phyloP scores from a whole-genome alignment of 192 early-diverging fungal genomes.

The Borealophlyctis nickersoniae region DNA sequence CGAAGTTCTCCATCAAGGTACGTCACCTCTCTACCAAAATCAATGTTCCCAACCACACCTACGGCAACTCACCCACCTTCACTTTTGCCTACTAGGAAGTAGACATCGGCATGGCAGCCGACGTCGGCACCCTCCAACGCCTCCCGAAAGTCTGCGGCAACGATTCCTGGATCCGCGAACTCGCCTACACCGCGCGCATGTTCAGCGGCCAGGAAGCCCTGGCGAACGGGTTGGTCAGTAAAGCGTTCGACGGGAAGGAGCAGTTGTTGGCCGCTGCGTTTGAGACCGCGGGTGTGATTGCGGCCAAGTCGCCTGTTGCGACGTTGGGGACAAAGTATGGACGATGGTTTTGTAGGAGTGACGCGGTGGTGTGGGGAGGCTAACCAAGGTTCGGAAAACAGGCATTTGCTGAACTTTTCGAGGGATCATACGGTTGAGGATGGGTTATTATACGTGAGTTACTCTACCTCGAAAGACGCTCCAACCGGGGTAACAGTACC shows the following conservation, averaged over 20 bases:
- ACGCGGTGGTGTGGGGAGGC: neutral
- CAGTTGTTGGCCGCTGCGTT: slow-evolving; percentile 57
- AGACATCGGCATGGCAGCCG: slow-evolving; percentile 90
- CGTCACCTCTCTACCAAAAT: neutral
- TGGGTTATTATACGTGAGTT: slow-evolving; percentile 83
- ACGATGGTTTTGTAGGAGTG: neutral
- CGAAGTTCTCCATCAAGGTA: slow-evolving; percentile 81
- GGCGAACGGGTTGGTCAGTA: slow-evolving; percentile 57
- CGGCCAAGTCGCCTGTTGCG: slow-evolving; percentile 86
- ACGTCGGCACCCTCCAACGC: slow-evolving; percentile 90
- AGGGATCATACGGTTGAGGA: slow-evolving; percentile 90
- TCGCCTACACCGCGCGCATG: slow-evolving; percentile 79
- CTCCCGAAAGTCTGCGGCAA: slow-evolving; percentile 88
- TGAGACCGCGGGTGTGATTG: slow-evolving; percentile 71
- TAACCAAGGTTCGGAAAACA: slow-evolving; percentile 5
- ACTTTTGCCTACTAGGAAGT: slow-evolving; percentile 56
- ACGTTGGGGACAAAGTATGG: slow-evolving; percentile 78
- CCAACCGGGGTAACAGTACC: too few relatives aligned
- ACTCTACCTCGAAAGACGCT: too few relatives aligned
- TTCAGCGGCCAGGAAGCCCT: slow-evolving; percentile 65
- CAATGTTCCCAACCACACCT: neutral
- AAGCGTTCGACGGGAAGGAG: slow-evolving; percentile 44
- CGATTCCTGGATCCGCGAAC: slow-evolving; percentile 84
- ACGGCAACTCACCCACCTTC: neutral
- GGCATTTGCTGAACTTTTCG: slow-evolving; percentile 80